A percentile compares a stretch with the other conserved stretches of the same genome.
These are phyloP conservation scores for Trichoderma sp. DNA, from an alignment of 2,329 filamentous ascomycete species.

Conservation along the genomic window DNA sequence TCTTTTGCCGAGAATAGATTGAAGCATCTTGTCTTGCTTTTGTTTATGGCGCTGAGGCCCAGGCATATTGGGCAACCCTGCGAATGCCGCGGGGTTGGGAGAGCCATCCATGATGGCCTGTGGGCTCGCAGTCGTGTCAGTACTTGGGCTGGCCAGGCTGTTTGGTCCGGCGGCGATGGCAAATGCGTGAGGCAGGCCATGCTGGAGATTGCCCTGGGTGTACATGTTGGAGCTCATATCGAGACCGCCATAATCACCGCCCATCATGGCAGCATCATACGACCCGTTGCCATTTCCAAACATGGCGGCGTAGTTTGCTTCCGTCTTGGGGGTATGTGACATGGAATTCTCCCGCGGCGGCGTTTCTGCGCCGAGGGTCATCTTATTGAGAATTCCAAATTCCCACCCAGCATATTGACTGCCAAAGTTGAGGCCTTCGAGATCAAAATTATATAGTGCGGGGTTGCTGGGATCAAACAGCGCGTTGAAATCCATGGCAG, in stretches of 20 bases:
- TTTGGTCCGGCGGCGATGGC: constrained; percentile 66
- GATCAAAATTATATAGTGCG: constrained; percentile 91
- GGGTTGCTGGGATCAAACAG: constrained; percentile 92
- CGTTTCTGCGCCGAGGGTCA: constrained; percentile 77
- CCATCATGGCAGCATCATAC: constrained; percentile 51
- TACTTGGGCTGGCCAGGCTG: constrained; percentile 66
- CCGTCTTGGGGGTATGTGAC: constrained; percentile 46
- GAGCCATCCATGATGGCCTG: constrained; percentile 63
- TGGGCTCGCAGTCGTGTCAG: constrained; percentile 65
- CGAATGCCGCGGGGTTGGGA: constrained; percentile 40
- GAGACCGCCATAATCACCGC: constrained; percentile 57
- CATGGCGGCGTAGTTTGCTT: constrained; percentile 49
- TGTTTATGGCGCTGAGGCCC: constrained; percentile 45
- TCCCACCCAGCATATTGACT: constrained; percentile 96
- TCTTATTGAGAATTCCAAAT: constrained; percentile 94
- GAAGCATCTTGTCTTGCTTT: constrained; percentile 49
- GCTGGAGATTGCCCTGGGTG: constrained; percentile 61
- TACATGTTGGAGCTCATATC: constrained; percentile 57
- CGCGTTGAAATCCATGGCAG: constrained; percentile 57
- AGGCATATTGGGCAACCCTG: constrained; percentile 35
- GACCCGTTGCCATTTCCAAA: constrained; percentile 58
- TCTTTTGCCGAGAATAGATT: constrained; percentile 61
- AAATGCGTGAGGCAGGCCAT: constrained; percentile 67
- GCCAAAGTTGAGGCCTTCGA: constrained; percentile 85
- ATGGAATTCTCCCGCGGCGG: constrained; percentile 67